Conservation (phyloP, 345 rosid genomes). For the Citrus australasica region DNA sequence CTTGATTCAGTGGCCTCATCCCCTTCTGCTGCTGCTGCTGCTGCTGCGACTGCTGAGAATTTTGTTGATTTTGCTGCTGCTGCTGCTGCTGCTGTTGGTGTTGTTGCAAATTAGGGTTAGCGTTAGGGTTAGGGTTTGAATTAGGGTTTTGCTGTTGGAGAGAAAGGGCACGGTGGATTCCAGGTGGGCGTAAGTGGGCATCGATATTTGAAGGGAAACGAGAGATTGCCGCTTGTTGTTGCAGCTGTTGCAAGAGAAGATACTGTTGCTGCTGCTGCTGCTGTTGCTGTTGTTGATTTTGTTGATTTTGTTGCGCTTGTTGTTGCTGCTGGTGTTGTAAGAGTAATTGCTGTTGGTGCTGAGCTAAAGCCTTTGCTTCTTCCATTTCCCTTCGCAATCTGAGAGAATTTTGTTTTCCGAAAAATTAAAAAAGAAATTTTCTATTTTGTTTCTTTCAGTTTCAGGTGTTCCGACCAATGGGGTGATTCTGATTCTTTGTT, state of each 20-base stretch:
- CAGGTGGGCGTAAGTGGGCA: conserved; percentile 65
- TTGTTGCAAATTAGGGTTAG: conserved; percentile 28
- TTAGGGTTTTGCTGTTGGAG: conserved; percentile 39
- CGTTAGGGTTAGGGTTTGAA: conserved; percentile 21
- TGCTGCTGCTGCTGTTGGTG: conserved; percentile 28
- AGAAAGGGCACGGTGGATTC: conserved; percentile 43
- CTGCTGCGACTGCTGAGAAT: conserved; percentile 19
- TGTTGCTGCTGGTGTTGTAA: conserved; percentile 40
- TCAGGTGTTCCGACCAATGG: too few species aligned
- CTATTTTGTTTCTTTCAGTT: too few species aligned
- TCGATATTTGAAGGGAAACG: conserved; percentile 95
- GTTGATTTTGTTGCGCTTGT: conserved; percentile 26
- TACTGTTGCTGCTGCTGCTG: conserved; percentile 65
- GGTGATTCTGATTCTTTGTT: too few species aligned
- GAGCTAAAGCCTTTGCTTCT: conserved; percentile 50
- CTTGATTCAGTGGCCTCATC: conserved; percentile 62
- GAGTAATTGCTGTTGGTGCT: conserved; percentile 39
- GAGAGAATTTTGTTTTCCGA: not conserved
- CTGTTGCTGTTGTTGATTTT: conserved; percentile 32
- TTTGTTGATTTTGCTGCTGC: conserved; percentile 27
- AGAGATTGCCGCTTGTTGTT: conserved; percentile 67
- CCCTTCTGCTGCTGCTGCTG: conserved; percentile 57
- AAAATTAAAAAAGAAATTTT: too few species aligned
- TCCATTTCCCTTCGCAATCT: conserved; percentile 35
- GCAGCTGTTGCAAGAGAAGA: conserved; percentile 57